Evolutionary conservation across 192 early-diverging fungal species (phyloP).

Genomic region (Backusella psychrophila): DNA sequence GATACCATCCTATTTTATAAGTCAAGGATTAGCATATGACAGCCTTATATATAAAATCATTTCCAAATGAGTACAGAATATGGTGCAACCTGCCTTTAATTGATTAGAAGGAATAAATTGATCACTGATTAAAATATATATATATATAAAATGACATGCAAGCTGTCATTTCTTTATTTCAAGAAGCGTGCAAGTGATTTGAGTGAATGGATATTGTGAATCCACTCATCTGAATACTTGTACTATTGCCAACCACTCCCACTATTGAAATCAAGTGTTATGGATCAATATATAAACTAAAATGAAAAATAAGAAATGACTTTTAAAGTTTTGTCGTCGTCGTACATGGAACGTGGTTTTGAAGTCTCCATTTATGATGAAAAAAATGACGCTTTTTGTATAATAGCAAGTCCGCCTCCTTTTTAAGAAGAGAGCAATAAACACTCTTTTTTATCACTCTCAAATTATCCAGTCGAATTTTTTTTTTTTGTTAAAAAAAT

Average conservation of each 20-base stretch:
- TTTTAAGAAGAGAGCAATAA: background rate
- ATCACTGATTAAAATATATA: no score
- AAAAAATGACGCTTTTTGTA: background rate
- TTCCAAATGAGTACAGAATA: background rate
- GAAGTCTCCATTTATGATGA: background rate
- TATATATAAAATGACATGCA: background rate
- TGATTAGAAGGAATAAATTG: background rate
- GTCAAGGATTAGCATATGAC: background rate
- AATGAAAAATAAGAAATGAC: no score
- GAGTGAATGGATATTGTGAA: no score
- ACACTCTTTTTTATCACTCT: background rate
- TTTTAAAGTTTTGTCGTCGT: background rate
- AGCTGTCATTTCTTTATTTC: background rate
- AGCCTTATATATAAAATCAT: background rate
- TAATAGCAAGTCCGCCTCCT: background rate
- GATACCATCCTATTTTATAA: no score
- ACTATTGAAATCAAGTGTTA: no score
- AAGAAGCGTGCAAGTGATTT: background rate
- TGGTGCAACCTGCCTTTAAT: background rate
- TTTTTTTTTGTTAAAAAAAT: background rate
- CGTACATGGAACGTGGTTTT: background rate
- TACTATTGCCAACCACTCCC: no score
- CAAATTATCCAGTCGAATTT: background rate
- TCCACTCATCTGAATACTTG: no score
- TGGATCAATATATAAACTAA: no score